Base-by-base conservation (phyloP, 306 rosid species). In the Castanopsis chinensis region DNA sequence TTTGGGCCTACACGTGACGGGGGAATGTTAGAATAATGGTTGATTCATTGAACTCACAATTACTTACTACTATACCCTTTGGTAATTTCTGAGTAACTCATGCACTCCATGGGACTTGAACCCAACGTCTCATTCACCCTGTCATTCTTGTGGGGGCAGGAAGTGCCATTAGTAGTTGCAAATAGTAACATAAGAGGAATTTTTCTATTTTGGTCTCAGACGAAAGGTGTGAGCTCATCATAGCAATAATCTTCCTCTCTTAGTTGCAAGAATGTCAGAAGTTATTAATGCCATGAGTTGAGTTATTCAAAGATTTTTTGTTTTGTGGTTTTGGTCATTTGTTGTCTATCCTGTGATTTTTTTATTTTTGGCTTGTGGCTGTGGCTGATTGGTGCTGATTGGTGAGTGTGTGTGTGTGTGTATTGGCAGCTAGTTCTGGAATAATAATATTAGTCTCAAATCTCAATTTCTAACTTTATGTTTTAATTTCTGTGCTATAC, bases 401-500 rank as follows among this genome's bases (percentile, higher is more conserved):
- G n/a, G 27, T 25, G 27, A 1, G 27, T 25, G 27, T 25, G 27
- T 25, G 27, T 25, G 27, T 25, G 27, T 25, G 27, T 25, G 27
- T 25, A 25, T 25, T 25, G 27, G 27, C 25, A 3, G 28, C 63
- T 57, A 9, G 11, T 25, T 9, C 20, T 20, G 63, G 21, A 20
- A 20, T 1, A 57, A 20, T n/a, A n/a, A 57, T n/a, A n/a, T 12
- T 43, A 7, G 28, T 20, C 14, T n/a, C 4, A 43, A 43, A 43
- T 43, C 10, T 43, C 49, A 43, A 28, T 74, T 64, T 25, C 64
- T 77, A 32, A 85, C 58, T 72, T 69, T 65, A 25, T 69, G 28
- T 68, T 85, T 58, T 72, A 69, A 54, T 18, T 23, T 67, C 25
- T 53, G 1, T 83, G 57, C 59, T 54, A 58, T 77, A 18, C 91